These are phyloP conservation scores for Mucor saturninus DNA, from an alignment of 371 early-diverging fungal species.

Conservation along the genomic window DNA sequence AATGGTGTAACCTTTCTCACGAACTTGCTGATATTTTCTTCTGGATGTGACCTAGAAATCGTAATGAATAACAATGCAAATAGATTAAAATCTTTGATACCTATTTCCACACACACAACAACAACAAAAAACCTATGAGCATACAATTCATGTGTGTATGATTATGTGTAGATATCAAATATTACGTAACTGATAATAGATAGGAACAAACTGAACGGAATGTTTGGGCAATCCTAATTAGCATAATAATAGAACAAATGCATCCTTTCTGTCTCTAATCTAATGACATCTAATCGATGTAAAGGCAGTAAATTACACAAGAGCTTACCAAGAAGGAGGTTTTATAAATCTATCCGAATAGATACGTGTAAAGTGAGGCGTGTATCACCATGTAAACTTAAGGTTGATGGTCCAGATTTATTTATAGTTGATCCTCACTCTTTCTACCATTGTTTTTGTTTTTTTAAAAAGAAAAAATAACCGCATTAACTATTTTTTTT, in stretches of 20 bases:
- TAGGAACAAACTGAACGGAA: too few species aligned
- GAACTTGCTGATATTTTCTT: not conserved
- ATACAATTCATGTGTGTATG: too few species aligned
- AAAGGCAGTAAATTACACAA: not conserved
- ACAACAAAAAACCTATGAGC: too few species aligned
- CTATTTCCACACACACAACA: too few species aligned
- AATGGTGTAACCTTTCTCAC: slow-evolving; percentile 24
- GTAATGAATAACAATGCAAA: not conserved
- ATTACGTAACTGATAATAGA: too few species aligned
- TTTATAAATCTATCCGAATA: slow-evolving; percentile 1
- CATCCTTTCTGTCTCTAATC: not conserved
- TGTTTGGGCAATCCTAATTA: too few species aligned
- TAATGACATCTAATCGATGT: slow-evolving; percentile 1
- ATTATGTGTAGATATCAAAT: too few species aligned
- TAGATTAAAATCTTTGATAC: too few species aligned
- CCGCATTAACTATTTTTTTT: too few species aligned
- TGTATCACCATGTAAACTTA: slow-evolving; percentile 1
- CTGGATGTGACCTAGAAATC: not conserved
- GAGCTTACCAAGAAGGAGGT: not conserved
- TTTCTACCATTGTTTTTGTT: not conserved
- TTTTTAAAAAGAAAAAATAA: too few species aligned
- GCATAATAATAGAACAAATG: not conserved
- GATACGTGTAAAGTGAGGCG: not conserved
- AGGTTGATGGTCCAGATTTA: slow-evolving; percentile 1
- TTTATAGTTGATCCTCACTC: slow-evolving; percentile 1